Conservation (phyloP, 108 stramenopile genomes). For the Nitzschia inconspicua region DNA sequence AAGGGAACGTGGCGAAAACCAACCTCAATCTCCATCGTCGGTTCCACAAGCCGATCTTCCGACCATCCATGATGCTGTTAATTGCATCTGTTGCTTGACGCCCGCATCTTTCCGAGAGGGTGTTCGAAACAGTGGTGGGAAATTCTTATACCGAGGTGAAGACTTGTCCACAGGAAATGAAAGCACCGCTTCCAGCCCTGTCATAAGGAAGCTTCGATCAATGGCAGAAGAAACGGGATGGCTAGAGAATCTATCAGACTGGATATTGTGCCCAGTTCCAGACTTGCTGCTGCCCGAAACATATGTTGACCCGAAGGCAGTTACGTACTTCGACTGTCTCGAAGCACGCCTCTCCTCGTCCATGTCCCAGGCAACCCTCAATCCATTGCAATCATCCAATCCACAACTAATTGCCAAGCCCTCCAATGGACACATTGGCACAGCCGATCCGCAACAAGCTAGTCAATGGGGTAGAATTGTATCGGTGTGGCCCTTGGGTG, state of each 20-base stretch:
- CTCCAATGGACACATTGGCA: constrained; percentile 38
- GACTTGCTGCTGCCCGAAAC: constrained; percentile 34
- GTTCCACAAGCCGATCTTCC: too few relatives aligned
- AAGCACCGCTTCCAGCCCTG: not conserved
- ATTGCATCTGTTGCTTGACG: too few relatives aligned
- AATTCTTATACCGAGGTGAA: constrained; percentile 22
- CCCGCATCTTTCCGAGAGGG: constrained; percentile 9
- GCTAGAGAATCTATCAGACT: not conserved
- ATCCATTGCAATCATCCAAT: not conserved
- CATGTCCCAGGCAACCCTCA: not conserved
- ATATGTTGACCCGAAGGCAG: constrained; percentile 17
- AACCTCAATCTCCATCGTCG: too few relatives aligned
- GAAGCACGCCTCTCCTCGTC: not conserved
- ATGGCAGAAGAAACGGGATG: not conserved
- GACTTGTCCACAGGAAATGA: not conserved
- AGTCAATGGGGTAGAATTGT: constrained; percentile 26
- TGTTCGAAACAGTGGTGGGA: constrained; percentile 5
- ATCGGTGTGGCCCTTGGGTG: constrained; percentile 32
- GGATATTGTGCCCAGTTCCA: constrained; percentile 2
- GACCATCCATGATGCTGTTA: too few relatives aligned
- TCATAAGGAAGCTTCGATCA: not conserved
- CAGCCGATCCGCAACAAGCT: constrained; percentile 24
- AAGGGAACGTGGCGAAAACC: too few relatives aligned
- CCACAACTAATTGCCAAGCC: constrained; percentile 8
- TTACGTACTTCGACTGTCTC: constrained; percentile 27